Percentiles rank a stretch among this genome's conserved stretches.
These are phyloP conservation scores for Lotus japonicus DNA, from an alignment of 306 rosid species.

Conservation along the genomic window DNA sequence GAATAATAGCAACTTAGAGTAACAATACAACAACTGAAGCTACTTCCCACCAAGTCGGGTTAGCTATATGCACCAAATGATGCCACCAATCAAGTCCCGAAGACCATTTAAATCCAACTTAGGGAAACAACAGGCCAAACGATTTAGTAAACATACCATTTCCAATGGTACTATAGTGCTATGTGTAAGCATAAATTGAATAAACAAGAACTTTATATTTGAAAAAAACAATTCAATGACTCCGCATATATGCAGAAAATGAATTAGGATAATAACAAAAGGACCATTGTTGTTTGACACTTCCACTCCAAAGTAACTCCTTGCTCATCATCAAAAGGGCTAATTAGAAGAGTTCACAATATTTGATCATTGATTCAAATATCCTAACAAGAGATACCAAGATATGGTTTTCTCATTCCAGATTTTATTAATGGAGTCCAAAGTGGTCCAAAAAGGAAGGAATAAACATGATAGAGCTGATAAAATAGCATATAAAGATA, in stretches of 20 bases:
- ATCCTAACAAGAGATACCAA: not conserved
- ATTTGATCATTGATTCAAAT: not conserved
- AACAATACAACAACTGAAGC: not conserved
- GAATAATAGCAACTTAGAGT: slow-evolving; percentile 2
- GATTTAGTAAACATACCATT: not conserved
- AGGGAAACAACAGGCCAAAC: not conserved
- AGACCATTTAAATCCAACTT: not conserved
- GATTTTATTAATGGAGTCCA: not conserved
- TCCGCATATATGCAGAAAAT: not conserved
- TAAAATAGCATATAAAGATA: not conserved
- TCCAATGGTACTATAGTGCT: not conserved
- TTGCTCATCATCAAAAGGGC: not conserved
- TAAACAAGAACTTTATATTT: not conserved
- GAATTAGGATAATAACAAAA: not conserved
- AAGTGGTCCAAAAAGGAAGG: not conserved
- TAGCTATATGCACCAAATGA: not conserved
- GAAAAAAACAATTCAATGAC: not conserved
- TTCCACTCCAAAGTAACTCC: not conserved
- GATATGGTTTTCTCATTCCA: not conserved
- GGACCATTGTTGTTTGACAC: not conserved
- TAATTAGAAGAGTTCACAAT: not conserved
- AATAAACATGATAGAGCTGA: not conserved
- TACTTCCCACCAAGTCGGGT: not conserved
- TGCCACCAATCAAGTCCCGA: not conserved
- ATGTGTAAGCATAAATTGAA: not conserved